Evolutionary conservation across 2,329 filamentous ascomycete species (phyloP), one percentile per base, ranked within the genome.

Genomic region (Lasiodiplodia theobromae): DNA sequence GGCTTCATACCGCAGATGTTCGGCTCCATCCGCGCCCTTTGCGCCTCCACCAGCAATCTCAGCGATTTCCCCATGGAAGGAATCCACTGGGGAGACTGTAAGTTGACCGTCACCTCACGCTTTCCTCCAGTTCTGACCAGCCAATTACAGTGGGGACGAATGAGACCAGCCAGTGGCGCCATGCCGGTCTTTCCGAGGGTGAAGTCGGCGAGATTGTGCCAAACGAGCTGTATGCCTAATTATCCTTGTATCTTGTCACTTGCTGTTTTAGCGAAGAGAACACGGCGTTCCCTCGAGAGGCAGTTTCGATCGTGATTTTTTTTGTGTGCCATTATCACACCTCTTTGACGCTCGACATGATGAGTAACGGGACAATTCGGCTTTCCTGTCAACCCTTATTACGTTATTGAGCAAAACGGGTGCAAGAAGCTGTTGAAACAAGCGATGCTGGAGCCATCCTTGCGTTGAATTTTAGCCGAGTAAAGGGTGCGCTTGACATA

Each of bases 1-100:
- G 75, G 75, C 1, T 76, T 75, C 56, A 76, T 77, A 31, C 76
- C 76, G 21, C 76, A 77, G 51, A 77, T 77, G 75, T 77, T 75
- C 66, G 75, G 76, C 4, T 77, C 74, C 23, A 74, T 79, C 18
- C 72, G 74, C 57, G 71, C 74, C 10, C 69, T 77, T 4, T 77
- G 74, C 65, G 72, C 75, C 3, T 70, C 73, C 4, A 76, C 74
- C 7, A 75, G 71, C 14, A 69, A 74, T 28, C 67, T 79, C 34
- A 72, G 77, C 52, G 73, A 74, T 40, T 78, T 77, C 53, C 73
- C 74, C 6, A 51, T 54, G 18, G 62, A 68, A 23, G 70, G 67
- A 4, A 65, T 68, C 18, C 58, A 64, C 12, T 68, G 67, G 67
- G 67, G 67, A 21, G 44, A 70, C 28, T 53, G 51, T 68, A 23